Conservation (phyloP, 805 yeast species). For the Yarrowia deformans region DNA sequence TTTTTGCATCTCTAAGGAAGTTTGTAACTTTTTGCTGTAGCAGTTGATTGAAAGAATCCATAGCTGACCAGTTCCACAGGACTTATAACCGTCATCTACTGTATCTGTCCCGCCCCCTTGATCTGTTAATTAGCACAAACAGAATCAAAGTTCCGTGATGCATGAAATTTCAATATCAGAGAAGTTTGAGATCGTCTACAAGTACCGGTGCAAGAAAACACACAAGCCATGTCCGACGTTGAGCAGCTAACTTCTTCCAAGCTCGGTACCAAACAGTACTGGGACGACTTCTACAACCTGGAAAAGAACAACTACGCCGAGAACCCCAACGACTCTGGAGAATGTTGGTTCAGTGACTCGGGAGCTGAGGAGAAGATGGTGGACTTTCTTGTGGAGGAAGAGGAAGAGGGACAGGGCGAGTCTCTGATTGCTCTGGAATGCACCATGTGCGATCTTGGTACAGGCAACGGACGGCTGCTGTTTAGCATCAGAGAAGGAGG, state of each 20-base stretch:
- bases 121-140: no score
- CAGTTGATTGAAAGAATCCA: no score
- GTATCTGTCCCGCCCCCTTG: no score
- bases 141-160: conserved; percentile 18
- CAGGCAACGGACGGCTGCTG: conserved; percentile 93
- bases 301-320: conserved; percentile 75
- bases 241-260: conserved; percentile 32
- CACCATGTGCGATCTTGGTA: conserved; percentile 80
- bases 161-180: conserved; percentile 26
- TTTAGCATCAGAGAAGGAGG: conserved; percentile 74
- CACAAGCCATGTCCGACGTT: conserved; percentile 36
- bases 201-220: neutral
- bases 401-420: conserved; percentile 45
- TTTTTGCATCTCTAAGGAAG: neutral
- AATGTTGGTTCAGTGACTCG: conserved; percentile 96
- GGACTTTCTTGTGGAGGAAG: conserved; percentile 66
- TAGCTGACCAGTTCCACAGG: no score
- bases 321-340: conserved; percentile 88
- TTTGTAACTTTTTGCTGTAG: no score
- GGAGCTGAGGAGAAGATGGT: conserved; percentile 88
- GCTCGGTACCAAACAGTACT: conserved; percentile 49
- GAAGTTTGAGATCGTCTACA: neutral
- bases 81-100: no score
- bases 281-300: conserved; percentile 84
- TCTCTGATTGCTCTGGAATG: conserved; percentile 42